Evolutionary conservation across 192 early-diverging fungal species (phyloP), one percentile per base, ranked within the genome.

Genomic region (Podila minutissima): DNA sequence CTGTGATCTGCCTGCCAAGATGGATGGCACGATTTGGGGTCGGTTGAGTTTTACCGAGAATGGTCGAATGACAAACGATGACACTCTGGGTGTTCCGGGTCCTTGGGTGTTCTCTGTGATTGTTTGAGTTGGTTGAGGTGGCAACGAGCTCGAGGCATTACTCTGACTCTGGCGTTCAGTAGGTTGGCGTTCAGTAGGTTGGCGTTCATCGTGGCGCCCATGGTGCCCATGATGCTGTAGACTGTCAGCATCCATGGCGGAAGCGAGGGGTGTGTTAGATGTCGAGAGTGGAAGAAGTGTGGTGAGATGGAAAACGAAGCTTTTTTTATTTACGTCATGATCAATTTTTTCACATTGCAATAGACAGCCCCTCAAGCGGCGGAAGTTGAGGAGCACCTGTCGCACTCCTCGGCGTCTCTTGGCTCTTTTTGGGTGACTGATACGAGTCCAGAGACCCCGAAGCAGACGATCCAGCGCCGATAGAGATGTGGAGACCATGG

Each of bases 331-430:
- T 15, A 17, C 12, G 41, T 46, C 38, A 17, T 17, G 15, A 46
- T 46, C 12, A 15, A 46, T 41, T 59, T 24, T 22, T 22, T 24
- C 26, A 69, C 26, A 60, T 20, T 17, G 26, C 33, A 33, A 58
- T 69, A 8, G 71, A 48, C 31, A 72, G 37, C 20, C 62, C 37
- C 20, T 62, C 48, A 13, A 65, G 32, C 6, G 55, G 37, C 1
- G 62, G 71, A 24, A 72, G 37, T 8, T 72, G 71, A 13, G 63
- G 53, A 12, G 71, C 53, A 4, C 62, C 71, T 13, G 71, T 46
- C n/a, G 62, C 31, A 24, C 53, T 55, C 24, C 24, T 55, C 24
- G 53, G 53, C 20, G 53, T 55, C 20, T 55, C 24, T 55, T 55
- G 53, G 55, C 61, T 65, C 19, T 55, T 58, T 5, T 26, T 29